A percentile compares a stretch with the other conserved stretches of the same genome.
phyloP scores from a whole-genome alignment of 2,329 filamentous ascomycete species.

The Aspergillus neoniger region DNA sequence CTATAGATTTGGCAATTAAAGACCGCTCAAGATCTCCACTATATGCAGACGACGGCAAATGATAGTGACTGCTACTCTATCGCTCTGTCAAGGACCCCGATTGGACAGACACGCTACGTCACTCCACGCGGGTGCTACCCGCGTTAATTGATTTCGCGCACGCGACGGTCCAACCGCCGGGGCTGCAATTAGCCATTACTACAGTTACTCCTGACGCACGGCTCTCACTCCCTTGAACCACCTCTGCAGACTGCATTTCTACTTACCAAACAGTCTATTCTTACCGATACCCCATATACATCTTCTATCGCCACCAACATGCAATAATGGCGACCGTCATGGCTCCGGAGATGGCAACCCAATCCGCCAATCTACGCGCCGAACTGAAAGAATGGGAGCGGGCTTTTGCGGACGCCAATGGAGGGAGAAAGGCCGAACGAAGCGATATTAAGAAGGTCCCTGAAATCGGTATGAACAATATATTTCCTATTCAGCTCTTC shows the following conservation, averaged over 20 bases:
- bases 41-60: too few relatives aligned
- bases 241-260: conserved; percentile 7
- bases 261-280: neutral
- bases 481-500: neutral
- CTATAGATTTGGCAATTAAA: too few relatives aligned
- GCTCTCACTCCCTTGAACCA: neutral
- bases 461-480: conserved; percentile 39
- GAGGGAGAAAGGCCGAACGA: conserved; percentile 47
- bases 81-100: neutral
- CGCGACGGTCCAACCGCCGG: conserved; percentile 21
- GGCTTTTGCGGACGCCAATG: conserved; percentile 45
- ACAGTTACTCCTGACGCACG: neutral
- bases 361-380: conserved; percentile 40
- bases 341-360: conserved; percentile 27
- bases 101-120: conserved; percentile 27
- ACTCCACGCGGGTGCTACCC: conserved; percentile 17
- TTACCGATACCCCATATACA: neutral
- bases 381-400: conserved; percentile 53
- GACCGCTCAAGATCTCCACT: neutral
- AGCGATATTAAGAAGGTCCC: conserved; percentile 51
- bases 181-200: neutral
- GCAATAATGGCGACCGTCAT: conserved; percentile 31
- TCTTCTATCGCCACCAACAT: conserved; percentile 12
- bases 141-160: conserved; percentile 35
- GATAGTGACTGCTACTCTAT: too few relatives aligned